Evolutionary conservation across 768 basidiomycete genomes (phyloP).

Genomic region (Rossbeevera mucosa): DNA sequence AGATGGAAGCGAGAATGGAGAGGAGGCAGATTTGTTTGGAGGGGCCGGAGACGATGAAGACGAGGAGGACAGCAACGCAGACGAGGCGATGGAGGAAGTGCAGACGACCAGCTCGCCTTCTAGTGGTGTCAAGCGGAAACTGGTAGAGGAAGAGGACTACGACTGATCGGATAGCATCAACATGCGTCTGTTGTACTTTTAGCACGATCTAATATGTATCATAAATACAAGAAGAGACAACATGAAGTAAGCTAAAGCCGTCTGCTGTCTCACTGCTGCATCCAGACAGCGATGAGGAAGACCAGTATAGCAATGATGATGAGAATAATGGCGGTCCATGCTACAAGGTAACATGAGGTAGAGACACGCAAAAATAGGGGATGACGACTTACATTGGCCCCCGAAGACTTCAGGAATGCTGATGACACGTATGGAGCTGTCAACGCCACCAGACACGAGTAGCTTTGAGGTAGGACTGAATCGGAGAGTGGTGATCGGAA

Average conservation of each 20-base stretch:
- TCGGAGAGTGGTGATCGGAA: constrained; percentile 82
- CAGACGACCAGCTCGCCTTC: constrained; percentile 48
- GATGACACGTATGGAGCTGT: constrained; percentile 80
- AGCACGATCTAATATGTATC: constrained; percentile 25
- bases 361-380: constrained; percentile 21
- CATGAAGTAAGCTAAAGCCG: background rate
- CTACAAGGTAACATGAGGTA: constrained; percentile 29
- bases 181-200: constrained; percentile 8
- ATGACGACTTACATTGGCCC: constrained; percentile 48
- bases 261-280: constrained; percentile 24
- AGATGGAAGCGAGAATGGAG: constrained; percentile 65
- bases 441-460: constrained; percentile 85
- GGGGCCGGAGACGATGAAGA: constrained; percentile 74
- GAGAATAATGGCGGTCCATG: constrained; percentile 37
- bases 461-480: constrained; percentile 83
- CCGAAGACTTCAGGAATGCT: constrained; percentile 57
- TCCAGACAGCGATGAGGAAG: constrained; percentile 39
- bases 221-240: constrained; percentile 21
- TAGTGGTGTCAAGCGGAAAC: constrained; percentile 70
- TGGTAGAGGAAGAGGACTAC: constrained; percentile 86
- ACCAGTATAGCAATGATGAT: constrained; percentile 41
- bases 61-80: constrained; percentile 45
- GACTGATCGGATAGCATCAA: constrained; percentile 41
- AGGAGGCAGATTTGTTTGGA: constrained; percentile 72
- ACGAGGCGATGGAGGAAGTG: constrained; percentile 78